Base-by-base conservation (phyloP, 2,329 filamentous ascomycete genomes). In the Bipolaris victoriae region DNA sequence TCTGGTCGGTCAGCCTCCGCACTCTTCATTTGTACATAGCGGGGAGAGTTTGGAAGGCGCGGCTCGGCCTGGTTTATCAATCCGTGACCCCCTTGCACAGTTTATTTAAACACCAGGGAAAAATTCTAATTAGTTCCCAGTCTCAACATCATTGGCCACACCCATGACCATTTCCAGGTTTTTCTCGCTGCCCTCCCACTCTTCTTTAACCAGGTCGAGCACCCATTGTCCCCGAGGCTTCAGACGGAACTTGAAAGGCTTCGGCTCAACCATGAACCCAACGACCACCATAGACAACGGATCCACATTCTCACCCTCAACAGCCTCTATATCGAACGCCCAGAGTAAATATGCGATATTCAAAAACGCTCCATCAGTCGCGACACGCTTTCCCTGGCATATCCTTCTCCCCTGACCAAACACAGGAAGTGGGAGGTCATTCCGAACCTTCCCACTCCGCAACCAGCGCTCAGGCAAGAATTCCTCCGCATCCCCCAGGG, bases 401-500 rank as follows among this genome's bases (percentile, higher is more conserved):
- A 57, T 57, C 11, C 57, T 56, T 52, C 57, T 43, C 24, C 57
- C 57, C 35, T 59, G 52, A 26, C 53, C 57, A 36, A 59, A 59
- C 39, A 59, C 57, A 16, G 57, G 57, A 4, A 59, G 48, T 18
- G 57, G 57, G 16, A 59, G 48, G 7, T 59, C 57, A 16, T 44
- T 33, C 5, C 57, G 52, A 16, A 59, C 18, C 36, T 40, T 59
- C 5, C 57, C 52, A 56, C 52, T 44, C 10, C 52, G 48, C 26
- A 59, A 7, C 57, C 57, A 59, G 36, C 52, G 57, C 48, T 59
- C 57, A n/a, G 57, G 57, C 6, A 49, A 48, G n/a, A 59, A 56
- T 0, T 52, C 52, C 36, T 59, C 40, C 0, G 9, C 15, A n/a
- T 56, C 37, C 4, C 52, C 52, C 16, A 49, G 48, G 1, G 48